Evolutionary conservation across 768 basidiomycete species (phyloP).

Genomic region (Hebeloma cylindrosporum): DNA sequence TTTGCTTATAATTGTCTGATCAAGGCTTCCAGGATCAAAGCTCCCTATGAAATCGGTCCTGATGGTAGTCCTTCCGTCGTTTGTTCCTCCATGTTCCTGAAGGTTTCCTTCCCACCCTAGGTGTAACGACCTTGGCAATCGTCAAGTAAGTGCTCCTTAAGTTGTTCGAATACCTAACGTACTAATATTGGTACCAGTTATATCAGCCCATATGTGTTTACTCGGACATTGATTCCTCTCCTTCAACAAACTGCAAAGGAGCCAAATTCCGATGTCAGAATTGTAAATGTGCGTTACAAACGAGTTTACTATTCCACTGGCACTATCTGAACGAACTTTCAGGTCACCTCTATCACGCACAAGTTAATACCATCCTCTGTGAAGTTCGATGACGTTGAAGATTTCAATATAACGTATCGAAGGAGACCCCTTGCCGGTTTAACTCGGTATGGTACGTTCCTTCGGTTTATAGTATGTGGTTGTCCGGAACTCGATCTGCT

Average conservation of each 20-base stretch:
- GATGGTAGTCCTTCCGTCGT: slow-evolving; percentile 11
- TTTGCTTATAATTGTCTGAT: background rate
- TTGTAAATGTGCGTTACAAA: slow-evolving; percentile 48
- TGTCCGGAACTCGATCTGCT: background rate
- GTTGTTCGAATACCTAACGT: too few species aligned
- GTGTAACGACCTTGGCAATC: slow-evolving; percentile 35
- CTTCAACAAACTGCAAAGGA: slow-evolving; percentile 48
- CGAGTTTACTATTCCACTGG: slow-evolving; percentile 30
- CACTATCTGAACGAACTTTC: slow-evolving; percentile 15
- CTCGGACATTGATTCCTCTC: slow-evolving; percentile 51
- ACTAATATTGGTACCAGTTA: slow-evolving; percentile 35
- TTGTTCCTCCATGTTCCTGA: background rate
- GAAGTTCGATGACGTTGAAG: slow-evolving; percentile 20
- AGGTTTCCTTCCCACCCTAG: slow-evolving; percentile 22
- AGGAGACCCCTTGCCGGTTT: slow-evolving; percentile 16
- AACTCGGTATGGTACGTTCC: slow-evolving; percentile 22
- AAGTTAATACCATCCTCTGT: slow-evolving; percentile 16
- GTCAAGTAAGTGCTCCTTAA: slow-evolving; percentile 43
- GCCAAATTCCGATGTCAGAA: slow-evolving; percentile 54
- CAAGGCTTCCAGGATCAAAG: slow-evolving; percentile 2
- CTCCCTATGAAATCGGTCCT: slow-evolving; percentile 8
- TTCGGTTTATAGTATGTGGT: background rate
- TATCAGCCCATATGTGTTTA: slow-evolving; percentile 56
- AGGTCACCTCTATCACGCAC: slow-evolving; percentile 22
- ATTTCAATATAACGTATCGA: slow-evolving; percentile 20